Base-by-base conservation (phyloP, 2,329 filamentous ascomycete species). In the Hypoxylon sp. region DNA sequence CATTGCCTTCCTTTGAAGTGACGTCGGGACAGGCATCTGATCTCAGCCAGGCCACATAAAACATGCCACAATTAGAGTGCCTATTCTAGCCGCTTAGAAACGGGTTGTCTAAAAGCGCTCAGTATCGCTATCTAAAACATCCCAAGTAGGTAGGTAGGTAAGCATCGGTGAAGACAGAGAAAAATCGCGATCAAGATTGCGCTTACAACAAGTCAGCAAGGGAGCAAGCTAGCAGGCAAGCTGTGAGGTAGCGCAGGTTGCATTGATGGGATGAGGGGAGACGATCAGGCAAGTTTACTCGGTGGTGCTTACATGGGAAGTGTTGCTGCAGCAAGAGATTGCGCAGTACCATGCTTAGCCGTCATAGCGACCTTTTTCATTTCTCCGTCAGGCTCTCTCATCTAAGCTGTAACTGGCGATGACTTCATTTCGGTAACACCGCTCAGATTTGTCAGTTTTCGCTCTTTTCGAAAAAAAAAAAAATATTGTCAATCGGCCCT, bases 311-410 rank as follows among this genome's bases (percentile, higher is more conserved):
- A 60, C 57, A 58, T 54, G 61, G 46, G 37, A 58, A 26, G 11
- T 42, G 39, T 48, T 33, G 33, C 29, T 50, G 55, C 61, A 55
- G 67, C 39, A 63, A 53, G 62, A 65, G 59, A 63, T 71, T 68
- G 63, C 59, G 62, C 56, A 51, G 59, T 60, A 56, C 42, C 48
- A 46, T 54, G 31, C 22, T 46, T 60, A 24, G 26, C 48, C 51
- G 33, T 59, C 24, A 26, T 26, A 3, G 29, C 17, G 39, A 37
- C 19, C n/a, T 46, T 47, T 47, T 50, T 47, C 19, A 47, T 62
- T 19, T 39, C 55, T 55, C 19, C 17, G n/a, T 17, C 26, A 39
- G 39, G 39, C 17, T 31, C 31, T 51, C 60, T 51, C 55, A 44
- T 24, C 48, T 50, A 50, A 44, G 31, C 54, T 56, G 37, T 31